Evolutionary conservation across 1,139 yeast genomes (phyloP).

Genomic region (Eremothecium gossypii): DNA sequence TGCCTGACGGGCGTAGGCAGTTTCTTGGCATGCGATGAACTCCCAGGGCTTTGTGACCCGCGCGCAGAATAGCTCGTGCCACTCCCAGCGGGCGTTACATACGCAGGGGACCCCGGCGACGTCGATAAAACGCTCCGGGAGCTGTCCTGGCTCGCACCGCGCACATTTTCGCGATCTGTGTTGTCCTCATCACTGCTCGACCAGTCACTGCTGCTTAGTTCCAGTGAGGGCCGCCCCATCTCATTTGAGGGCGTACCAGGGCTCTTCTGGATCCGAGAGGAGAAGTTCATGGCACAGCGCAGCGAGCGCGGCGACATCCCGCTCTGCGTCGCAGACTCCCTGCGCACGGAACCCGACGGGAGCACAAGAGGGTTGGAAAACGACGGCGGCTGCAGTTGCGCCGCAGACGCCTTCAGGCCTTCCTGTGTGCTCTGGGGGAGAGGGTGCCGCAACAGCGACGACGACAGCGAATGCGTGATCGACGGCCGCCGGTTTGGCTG

Average conservation of each 20-base stretch:
- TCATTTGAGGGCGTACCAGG: too few species aligned
- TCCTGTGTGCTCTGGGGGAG: constrained; percentile 2
- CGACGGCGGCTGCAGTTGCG: constrained; percentile 9
- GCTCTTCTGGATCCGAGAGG: too few species aligned
- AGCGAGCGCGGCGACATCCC: neutral
- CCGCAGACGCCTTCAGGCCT: too few species aligned
- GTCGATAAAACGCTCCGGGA: neutral
- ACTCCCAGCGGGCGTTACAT: neutral
- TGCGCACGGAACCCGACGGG: neutral
- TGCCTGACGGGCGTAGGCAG: constrained; percentile 12
- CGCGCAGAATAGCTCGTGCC: neutral
- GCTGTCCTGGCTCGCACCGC: neutral
- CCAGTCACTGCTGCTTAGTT: constrained; percentile 17
- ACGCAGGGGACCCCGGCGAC: constrained; percentile 7
- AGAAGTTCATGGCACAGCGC: too few species aligned
- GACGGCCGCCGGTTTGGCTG: constrained; percentile 50
- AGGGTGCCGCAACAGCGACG: constrained; percentile 7
- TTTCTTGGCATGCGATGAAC: constrained; percentile 10
- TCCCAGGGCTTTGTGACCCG: constrained; percentile 14
- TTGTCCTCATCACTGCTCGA: constrained; percentile 19
- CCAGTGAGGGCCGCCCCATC: too few species aligned
- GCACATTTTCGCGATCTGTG: constrained; percentile 3
- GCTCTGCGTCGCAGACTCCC: neutral
- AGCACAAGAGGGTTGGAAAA: constrained; percentile 15
- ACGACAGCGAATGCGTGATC: constrained; percentile 32